A percentile compares a stretch with the other conserved stretches of the same genome.
Evolutionary conservation across 768 basidiomycete genomes (phyloP).

Genomic region (Mycena floridula): DNA sequence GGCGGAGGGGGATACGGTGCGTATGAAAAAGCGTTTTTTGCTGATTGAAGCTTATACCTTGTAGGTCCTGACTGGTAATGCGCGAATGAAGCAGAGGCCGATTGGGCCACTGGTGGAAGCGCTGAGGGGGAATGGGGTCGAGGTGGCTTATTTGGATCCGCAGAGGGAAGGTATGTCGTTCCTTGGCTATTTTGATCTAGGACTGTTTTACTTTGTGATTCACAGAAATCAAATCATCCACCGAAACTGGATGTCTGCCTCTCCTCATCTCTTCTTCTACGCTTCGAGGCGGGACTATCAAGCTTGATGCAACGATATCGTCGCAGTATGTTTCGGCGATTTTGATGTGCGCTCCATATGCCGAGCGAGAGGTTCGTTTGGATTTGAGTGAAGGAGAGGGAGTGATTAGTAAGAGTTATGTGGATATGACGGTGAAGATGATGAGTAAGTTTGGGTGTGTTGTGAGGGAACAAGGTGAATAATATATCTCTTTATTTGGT

Average conservation of each 20-base stretch:
- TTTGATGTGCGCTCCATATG: constrained; percentile 94
- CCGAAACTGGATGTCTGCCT: constrained; percentile 92
- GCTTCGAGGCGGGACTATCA: constrained; percentile 74
- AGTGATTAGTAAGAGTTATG: constrained; percentile 99
- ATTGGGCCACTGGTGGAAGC: constrained; percentile 94
- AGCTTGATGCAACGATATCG: constrained; percentile 90
- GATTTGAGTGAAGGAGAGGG: constrained; percentile 88
- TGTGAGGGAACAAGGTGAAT: no score
- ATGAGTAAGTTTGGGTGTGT: constrained; percentile 94
- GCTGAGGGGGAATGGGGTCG: constrained; percentile 71
- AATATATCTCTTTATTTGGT: no score
- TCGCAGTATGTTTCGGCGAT: constrained; percentile 98
- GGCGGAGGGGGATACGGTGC: no score
- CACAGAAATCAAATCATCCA: no score
- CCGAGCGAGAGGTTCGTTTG: constrained; percentile 72
- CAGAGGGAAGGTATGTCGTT: no score
- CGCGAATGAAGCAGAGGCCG: constrained; percentile 98
- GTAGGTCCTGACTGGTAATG: constrained; percentile 95
- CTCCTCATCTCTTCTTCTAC: constrained; percentile 81
- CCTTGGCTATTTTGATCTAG: no score
- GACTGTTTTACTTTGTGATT: no score
- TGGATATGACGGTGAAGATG: constrained; percentile 99
- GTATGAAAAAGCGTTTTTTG: no score
- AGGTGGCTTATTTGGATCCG: constrained; percentile 72
- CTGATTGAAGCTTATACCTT: no score